phyloP scores from a whole-genome alignment of 108 stramenopile genomes.

The Cafeteria roenbergensis region DNA sequence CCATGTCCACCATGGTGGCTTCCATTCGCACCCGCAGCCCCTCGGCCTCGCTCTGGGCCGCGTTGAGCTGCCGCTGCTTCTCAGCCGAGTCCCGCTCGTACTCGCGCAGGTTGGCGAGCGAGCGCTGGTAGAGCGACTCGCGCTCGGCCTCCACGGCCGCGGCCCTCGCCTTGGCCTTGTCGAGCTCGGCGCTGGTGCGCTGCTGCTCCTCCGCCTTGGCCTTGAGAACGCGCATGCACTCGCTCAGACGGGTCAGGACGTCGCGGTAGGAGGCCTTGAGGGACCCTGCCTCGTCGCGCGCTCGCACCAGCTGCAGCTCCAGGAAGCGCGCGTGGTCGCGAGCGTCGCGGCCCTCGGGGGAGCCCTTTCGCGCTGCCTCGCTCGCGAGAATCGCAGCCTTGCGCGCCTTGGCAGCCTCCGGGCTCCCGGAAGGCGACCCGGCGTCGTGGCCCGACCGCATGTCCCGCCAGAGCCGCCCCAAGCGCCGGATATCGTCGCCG shows the following conservation, averaged over 20 bases:
- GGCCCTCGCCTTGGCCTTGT: not conserved
- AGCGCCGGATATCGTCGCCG: too few species aligned
- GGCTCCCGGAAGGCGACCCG: too few species aligned
- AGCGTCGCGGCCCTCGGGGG: too few species aligned
- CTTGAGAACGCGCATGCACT: not conserved
- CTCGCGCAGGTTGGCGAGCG: not conserved
- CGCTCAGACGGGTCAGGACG: not conserved
- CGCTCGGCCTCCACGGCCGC: not conserved
- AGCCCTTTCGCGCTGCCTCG: too few species aligned
- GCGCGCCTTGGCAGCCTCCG: too few species aligned
- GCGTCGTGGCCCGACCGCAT: too few species aligned
- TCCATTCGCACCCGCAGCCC: not conserved
- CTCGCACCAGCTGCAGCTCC: slow-evolving; percentile 3
- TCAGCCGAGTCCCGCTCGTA: slow-evolving; percentile 1
- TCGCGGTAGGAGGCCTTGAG: not conserved
- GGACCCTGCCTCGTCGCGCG: not conserved
- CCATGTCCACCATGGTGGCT: not conserved
- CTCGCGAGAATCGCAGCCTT: too few species aligned
- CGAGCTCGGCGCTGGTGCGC: not conserved
- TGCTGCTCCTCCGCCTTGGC: not conserved
- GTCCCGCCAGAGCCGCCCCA: too few species aligned
- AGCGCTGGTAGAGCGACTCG: not conserved
- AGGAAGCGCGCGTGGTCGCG: not conserved
- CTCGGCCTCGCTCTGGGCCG: not conserved
- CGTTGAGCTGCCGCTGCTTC: not conserved